These are phyloP conservation scores for Globisporangium nunn DNA, from an alignment of 352 stramenopile species.

Conservation along the genomic window DNA sequence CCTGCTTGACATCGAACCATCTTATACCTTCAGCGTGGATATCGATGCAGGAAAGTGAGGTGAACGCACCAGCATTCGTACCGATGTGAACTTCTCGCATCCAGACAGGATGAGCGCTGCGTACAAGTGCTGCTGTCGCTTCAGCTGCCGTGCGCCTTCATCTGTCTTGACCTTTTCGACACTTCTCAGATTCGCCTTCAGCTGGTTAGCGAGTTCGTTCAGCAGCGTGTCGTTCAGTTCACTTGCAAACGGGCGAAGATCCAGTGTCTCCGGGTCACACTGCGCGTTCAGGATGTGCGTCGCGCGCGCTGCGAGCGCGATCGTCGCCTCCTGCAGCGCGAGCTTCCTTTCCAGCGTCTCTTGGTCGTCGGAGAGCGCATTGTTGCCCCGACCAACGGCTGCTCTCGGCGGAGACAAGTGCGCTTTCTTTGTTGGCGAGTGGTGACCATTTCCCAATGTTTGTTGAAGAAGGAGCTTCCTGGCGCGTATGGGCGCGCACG, in stretches of 20 bases:
- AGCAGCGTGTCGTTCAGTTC: conserved; percentile 54
- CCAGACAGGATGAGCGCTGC: conserved; percentile 43
- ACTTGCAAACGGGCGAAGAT: conserved; percentile 32
- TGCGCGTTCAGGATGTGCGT: conserved; percentile 40
- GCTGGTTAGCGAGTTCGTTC: conserved; percentile 50
- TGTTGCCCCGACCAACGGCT: conserved; percentile 18
- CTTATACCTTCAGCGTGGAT: neutral
- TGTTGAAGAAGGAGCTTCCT: too few species aligned
- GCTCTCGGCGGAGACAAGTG: neutral
- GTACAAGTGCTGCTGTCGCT: conserved; percentile 20
- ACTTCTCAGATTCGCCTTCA: conserved; percentile 27
- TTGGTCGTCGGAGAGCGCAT: conserved; percentile 25
- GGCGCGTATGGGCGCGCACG: too few species aligned
- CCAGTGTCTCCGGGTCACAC: conserved; percentile 49
- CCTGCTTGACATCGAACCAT: conserved; percentile 17
- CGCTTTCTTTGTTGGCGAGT: neutral
- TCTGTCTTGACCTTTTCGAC: neutral
- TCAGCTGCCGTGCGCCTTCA: neutral
- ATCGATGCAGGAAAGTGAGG: too few species aligned
- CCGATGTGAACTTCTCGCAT: conserved; percentile 48
- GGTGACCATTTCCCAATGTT: neutral
- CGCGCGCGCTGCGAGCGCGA: conserved; percentile 34
- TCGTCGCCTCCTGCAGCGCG: conserved; percentile 22
- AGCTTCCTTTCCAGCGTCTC: conserved; percentile 27
- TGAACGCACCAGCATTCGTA: conserved; percentile 4